Conservation (phyloP, 2,329 filamentous ascomycete genomes). For the Gnomoniopsis smithogilvyi region DNA sequence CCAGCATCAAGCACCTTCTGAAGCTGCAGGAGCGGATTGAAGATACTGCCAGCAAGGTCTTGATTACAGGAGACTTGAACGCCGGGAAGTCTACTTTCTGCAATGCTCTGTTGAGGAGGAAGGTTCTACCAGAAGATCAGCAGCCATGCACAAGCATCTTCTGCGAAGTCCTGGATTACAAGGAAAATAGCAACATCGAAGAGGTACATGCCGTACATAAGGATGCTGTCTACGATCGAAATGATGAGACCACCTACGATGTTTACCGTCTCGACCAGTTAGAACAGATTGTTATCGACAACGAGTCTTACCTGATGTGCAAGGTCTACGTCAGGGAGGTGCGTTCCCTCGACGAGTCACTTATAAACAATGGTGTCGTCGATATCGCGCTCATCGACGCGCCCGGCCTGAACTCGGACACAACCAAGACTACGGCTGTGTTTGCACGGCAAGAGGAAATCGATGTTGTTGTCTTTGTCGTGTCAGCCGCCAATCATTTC, state of each 20-base stretch:
- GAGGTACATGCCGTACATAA: conserved; percentile 95
- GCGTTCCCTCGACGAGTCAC: conserved; percentile 82
- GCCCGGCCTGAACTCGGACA: conserved; percentile 92
- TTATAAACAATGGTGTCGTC: conserved; percentile 96
- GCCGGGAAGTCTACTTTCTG: conserved; percentile 99
- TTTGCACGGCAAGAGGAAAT: conserved; percentile 98
- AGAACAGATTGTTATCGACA: conserved; percentile 87
- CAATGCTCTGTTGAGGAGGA: conserved; percentile 90
- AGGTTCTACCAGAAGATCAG: conserved; percentile 93
- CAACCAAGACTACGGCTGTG: conserved; percentile 93
- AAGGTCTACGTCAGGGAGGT: conserved; percentile 95
- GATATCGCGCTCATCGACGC: conserved; percentile 98
- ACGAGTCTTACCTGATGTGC: conserved; percentile 85
- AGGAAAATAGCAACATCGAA: conserved; percentile 86
- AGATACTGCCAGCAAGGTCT: conserved; percentile 93
- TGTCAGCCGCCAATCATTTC: conserved; percentile 96
- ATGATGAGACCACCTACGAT: conserved; percentile 92
- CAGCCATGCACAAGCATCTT: conserved; percentile 98
- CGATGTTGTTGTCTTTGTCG: conserved; percentile 97
- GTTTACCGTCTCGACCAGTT: conserved; percentile 75
- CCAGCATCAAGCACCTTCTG: conserved; percentile 86
- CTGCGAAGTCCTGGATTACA: conserved; percentile 90
- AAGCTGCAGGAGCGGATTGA: conserved; percentile 90
- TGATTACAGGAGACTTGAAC: conserved; percentile 94
- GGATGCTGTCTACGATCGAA: conserved; percentile 73